Conservation (phyloP, 1,139 yeast genomes). For the Scheffersomyces titani region DNA sequence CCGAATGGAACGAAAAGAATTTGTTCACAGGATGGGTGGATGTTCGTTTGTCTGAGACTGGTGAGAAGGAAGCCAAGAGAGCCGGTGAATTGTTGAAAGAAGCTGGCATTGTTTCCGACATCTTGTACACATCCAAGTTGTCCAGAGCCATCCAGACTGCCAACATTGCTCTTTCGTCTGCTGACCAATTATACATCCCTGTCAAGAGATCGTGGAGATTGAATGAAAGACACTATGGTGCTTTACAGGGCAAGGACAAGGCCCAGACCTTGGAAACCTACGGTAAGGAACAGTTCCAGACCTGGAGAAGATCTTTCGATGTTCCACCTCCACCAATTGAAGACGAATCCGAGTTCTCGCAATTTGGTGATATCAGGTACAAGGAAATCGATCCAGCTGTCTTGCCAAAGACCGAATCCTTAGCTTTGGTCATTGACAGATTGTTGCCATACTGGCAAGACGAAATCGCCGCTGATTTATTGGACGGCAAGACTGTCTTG, state of each 20-base stretch:
- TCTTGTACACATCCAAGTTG: constrained; percentile 88
- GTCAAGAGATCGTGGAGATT: constrained; percentile 97
- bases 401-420: constrained; percentile 92
- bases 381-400: constrained; percentile 77
- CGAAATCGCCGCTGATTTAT: constrained; percentile 81
- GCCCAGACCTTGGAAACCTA: constrained; percentile 86
- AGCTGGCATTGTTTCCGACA: constrained; percentile 81
- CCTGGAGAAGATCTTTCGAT: constrained; percentile 97
- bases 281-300: constrained; percentile 93
- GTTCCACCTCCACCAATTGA: constrained; percentile 93
- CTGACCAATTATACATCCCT: constrained; percentile 90
- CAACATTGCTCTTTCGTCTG: constrained; percentile 85
- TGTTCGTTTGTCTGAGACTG: constrained; percentile 79
- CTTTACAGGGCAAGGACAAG: constrained; percentile 97
- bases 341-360: constrained; percentile 79
- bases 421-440: constrained; percentile 94
- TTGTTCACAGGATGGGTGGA: constrained; percentile 99
- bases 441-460: constrained; percentile 98
- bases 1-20: constrained; percentile 98
- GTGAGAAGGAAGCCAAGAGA: constrained; percentile 86
- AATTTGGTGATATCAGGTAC: constrained; percentile 85
- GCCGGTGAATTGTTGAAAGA: constrained; percentile 94
- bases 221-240: constrained; percentile 99
- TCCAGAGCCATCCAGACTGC: constrained; percentile 98
- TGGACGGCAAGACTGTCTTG: constrained; percentile 86